Conservation (phyloP, 805 yeast species). For the Dipodascopsis uninucleata region DNA sequence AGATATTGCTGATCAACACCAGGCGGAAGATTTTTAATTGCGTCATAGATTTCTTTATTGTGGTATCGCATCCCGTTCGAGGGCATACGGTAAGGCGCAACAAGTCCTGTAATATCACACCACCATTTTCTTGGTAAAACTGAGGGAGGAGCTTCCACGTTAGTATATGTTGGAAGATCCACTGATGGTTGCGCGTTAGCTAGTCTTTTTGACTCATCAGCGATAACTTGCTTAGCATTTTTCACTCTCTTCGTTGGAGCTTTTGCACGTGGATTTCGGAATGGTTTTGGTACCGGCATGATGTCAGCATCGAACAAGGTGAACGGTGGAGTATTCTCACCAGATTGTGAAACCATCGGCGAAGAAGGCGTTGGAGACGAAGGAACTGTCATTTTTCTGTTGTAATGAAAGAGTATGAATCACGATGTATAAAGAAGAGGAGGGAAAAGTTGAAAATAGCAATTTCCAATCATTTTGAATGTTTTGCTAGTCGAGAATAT, state of each 20-base stretch:
- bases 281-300: conserved; percentile 34
- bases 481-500: too few relatives aligned
- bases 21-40: conserved; percentile 71
- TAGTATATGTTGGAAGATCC: conserved; percentile 57
- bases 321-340: conserved; percentile 11
- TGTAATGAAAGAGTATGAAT: too few relatives aligned
- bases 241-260: conserved; percentile 62
- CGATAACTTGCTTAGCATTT: conserved; percentile 64
- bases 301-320: conserved; percentile 31
- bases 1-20: conserved; percentile 93
- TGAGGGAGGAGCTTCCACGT: conserved; percentile 83
- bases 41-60: conserved; percentile 78
- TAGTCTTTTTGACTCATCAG: conserved; percentile 74
- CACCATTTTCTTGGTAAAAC: conserved; percentile 74
- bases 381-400: too few relatives aligned
- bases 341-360: not conserved
- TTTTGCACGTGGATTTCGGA: conserved; percentile 52
- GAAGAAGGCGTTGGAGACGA: not conserved
- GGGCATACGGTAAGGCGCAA: conserved; percentile 71
- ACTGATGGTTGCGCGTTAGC: conserved; percentile 35
- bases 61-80: conserved; percentile 65
- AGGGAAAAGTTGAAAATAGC: too few relatives aligned
- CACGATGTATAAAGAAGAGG: too few relatives aligned
- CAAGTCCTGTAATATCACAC: conserved; percentile 91
- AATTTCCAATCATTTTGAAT: too few relatives aligned